These are phyloP conservation scores for Tetrapisispora pingtungensis DNA, from an alignment of 805 yeast species.

Conservation along the genomic window DNA sequence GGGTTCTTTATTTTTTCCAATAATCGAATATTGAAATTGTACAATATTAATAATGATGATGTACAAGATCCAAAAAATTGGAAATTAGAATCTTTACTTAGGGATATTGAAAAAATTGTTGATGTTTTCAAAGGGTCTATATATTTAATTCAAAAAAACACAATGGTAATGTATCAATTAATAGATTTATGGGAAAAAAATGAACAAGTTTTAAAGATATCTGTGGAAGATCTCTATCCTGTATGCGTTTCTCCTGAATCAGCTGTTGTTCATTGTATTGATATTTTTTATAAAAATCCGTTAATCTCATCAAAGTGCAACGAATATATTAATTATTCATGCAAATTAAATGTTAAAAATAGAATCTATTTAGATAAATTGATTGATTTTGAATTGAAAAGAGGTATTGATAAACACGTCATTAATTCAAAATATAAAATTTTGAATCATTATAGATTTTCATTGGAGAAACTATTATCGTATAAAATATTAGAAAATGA, in stretches of 20 bases:
- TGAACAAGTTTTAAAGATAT: slow-evolving; percentile 9
- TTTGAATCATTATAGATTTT: slow-evolving; percentile 25
- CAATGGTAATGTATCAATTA: slow-evolving; percentile 11
- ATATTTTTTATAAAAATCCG: slow-evolving; percentile 1
- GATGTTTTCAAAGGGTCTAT: slow-evolving; percentile 21
- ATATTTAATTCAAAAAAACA: slow-evolving; percentile 15
- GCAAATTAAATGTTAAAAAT: slow-evolving; percentile 12
- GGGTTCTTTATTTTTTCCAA: slow-evolving; percentile 17
- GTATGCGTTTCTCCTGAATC: slow-evolving; percentile 21
- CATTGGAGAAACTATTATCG: slow-evolving; percentile 27
- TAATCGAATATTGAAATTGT: slow-evolving; percentile 14
- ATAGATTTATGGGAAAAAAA: slow-evolving; percentile 20
- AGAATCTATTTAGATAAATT: slow-evolving; percentile 25
- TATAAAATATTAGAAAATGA: slow-evolving; percentile 17
- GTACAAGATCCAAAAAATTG: slow-evolving; percentile 3
- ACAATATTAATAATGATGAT: neutral
- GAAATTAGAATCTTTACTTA: slow-evolving; percentile 10
- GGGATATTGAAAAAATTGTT: slow-evolving; percentile 22
- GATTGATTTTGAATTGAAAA: slow-evolving; percentile 12
- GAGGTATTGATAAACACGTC: slow-evolving; percentile 8
- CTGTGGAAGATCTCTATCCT: slow-evolving; percentile 22
- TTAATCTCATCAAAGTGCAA: neutral
- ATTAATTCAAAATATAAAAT: slow-evolving; percentile 17
- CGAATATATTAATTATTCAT: neutral
- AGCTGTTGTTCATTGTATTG: slow-evolving; percentile 23